These are phyloP conservation scores for Lepidium africanum DNA, from an alignment of 345 rosid species.

Conservation along the genomic window DNA sequence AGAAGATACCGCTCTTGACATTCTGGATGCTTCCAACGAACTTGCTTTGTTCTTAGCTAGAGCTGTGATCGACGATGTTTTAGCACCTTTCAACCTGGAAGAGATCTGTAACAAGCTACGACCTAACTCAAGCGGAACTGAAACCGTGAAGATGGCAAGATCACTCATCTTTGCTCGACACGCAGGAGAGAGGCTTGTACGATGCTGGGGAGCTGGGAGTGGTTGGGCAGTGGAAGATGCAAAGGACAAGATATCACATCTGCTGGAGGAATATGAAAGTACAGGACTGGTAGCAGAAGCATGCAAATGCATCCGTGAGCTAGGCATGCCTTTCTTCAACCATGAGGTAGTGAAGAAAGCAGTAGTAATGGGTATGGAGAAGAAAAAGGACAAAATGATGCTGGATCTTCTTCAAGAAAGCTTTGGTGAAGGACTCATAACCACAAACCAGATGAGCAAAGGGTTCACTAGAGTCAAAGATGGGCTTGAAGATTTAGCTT, in stretches of 20 bases:
- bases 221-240: constrained; percentile 98
- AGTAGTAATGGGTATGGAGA: constrained; percentile 96
- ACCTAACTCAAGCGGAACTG: constrained; percentile 67
- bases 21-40: constrained; percentile 83
- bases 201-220: constrained; percentile 96
- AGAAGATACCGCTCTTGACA: constrained; percentile 85
- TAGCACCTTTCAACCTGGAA: constrained; percentile 70
- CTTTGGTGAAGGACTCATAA: constrained; percentile 68
- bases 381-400: constrained; percentile 67
- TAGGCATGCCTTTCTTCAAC: constrained; percentile 85
- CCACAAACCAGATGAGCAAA: constrained; percentile 75
- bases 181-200: constrained; percentile 84
- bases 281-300: constrained; percentile 74
- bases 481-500: constrained; percentile 75
- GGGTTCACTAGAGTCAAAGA: constrained; percentile 77
- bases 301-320: constrained; percentile 77
- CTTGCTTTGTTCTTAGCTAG: constrained; percentile 59
- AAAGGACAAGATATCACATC: constrained; percentile 76
- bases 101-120: constrained; percentile 62
- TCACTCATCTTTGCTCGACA: constrained; percentile 80
- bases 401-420: constrained; percentile 67
- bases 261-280: constrained; percentile 73
- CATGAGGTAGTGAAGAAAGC: constrained; percentile 96
- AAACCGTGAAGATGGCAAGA: constrained; percentile 65
- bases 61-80: constrained; percentile 88